Base-by-base conservation (phyloP, 2,329 filamentous ascomycete species). In the Apiospora pterosperma region DNA sequence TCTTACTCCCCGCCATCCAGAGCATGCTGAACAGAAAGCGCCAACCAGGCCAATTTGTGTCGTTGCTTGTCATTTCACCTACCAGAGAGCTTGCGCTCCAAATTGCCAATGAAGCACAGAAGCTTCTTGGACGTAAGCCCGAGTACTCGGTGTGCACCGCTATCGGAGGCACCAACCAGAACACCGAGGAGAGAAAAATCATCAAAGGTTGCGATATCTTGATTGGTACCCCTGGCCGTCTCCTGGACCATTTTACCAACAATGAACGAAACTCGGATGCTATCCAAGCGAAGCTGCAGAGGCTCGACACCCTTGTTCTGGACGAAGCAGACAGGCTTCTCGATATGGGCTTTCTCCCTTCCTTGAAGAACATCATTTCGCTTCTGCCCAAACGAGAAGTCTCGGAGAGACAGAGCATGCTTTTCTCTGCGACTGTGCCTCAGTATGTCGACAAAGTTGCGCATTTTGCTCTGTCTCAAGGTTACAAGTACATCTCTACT, bases 371-470 rank as follows among this genome's bases (percentile, higher is more conserved):
- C 70, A 94, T 96, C 66, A 83, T 97, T 23, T 82, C 85, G 69
- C 85, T 88, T 12, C 81, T 96, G 4, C 92, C 92, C 0, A 77
- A 85, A 66, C 87, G 89, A 74, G 75, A 79, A 2, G 76, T 83
- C 62, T 84, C 87, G 34, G 82, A 88, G 64, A 78, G 86, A 62
- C 88, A 90, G 68, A 93, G 92, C 61, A 92, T 92, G 82, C 87
- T 96, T 59, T 97, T 96, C 82, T 93, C 90, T 4, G 93, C 93
- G 11, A 97, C 93, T 23, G 90, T 97, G 77, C 90, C 88, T 42
- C 85, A 87, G 28, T 93, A 95, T 74, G 90, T 97, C 62, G 85
- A 93, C 73, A 88, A 90, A 66, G 85, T 96, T 64, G 91, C 93
- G 42, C 83, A 85, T 44, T 76, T 85, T 58, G 91, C 90, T 2